A percentile compares a stretch with the other conserved stretches of the same genome.
These are phyloP conservation scores for Phytophthora capsici DNA, from an alignment of 352 stramenopile species.

Conservation along the genomic window DNA sequence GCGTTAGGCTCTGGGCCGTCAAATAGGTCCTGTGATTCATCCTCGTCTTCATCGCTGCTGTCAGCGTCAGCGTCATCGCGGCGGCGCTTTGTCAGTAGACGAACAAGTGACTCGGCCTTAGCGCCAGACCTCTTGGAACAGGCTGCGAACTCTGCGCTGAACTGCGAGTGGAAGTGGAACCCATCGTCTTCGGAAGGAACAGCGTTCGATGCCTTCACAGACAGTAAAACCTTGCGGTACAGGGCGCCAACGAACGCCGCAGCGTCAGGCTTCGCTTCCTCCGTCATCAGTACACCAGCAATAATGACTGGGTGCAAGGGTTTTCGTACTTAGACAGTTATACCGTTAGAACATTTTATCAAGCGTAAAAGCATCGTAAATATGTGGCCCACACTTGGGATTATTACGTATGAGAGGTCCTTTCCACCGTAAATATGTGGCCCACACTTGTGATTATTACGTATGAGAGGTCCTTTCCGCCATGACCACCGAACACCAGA, in stretches of 20 bases:
- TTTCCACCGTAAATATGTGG: neutral
- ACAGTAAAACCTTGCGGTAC: conserved; percentile 79
- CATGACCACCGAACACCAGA: conserved; percentile 24
- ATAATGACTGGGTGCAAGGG: conserved; percentile 13
- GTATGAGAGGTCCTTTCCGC: neutral
- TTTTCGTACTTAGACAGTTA: conserved; percentile 12
- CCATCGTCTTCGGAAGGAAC: conserved; percentile 83
- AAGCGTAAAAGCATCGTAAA: no score
- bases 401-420: neutral
- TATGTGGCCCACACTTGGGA: no score
- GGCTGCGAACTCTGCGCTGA: conserved; percentile 62
- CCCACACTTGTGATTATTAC: neutral
- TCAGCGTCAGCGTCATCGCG: conserved; percentile 27
- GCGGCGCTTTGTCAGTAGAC: conserved; percentile 48
- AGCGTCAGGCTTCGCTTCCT: conserved; percentile 24
- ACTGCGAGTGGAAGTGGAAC: conserved; percentile 85
- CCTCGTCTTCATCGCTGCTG: conserved; percentile 54
- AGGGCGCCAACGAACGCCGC: conserved; percentile 60
- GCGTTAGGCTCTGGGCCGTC: conserved; percentile 79
- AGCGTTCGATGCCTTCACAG: conserved; percentile 84
- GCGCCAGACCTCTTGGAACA: conserved; percentile 44
- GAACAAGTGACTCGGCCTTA: conserved; percentile 60
- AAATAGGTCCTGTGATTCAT: conserved; percentile 57
- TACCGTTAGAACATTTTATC: neutral
- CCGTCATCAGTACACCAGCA: conserved; percentile 19